A percentile compares a stretch with the other conserved stretches of the same genome.
Conservation (phyloP, 176 grass and related monocot species). For the Triticum aestivum region DNA sequence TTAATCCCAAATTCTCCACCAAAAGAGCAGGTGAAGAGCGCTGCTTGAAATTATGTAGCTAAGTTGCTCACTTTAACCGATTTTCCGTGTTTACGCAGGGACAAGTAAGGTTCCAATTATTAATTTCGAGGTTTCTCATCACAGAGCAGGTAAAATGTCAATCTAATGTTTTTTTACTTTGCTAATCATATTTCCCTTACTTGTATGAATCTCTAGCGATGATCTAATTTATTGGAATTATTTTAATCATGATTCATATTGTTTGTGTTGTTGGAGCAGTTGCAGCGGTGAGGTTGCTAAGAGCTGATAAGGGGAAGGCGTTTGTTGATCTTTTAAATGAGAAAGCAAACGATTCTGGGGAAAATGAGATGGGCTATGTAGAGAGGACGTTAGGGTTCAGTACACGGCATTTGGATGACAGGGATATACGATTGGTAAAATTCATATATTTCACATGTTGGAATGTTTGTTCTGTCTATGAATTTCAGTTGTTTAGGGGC, state of each 20-base stretch:
- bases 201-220: neutral
- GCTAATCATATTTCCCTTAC: neutral
- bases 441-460: slow-evolving; percentile 15
- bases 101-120: slow-evolving; percentile 24
- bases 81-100: slow-evolving; percentile 19
- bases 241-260: slow-evolving; percentile 12
- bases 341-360: slow-evolving; percentile 47
- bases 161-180: neutral
- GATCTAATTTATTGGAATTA: slow-evolving; percentile 4
- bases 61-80: neutral
- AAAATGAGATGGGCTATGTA: slow-evolving; percentile 88
- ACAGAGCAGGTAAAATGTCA: slow-evolving; percentile 39
- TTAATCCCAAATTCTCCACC: slow-evolving; percentile 44
- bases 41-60: slow-evolving; percentile 8
- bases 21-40: slow-evolving; percentile 53
- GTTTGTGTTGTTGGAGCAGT: slow-evolving; percentile 38
- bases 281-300: slow-evolving; percentile 81
- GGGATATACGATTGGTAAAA: slow-evolving; percentile 88
- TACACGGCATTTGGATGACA: slow-evolving; percentile 64
- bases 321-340: slow-evolving; percentile 91
- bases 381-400: slow-evolving; percentile 83
- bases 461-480: slow-evolving; percentile 9
- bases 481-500: slow-evolving; percentile 1
- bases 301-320: slow-evolving; percentile 78
- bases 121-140: slow-evolving; percentile 53